Percentiles rank a stretch among this genome's conserved stretches.
Evolutionary conservation across 371 early-diverging fungal species (phyloP).

Genomic region (Zychaea mexicana): DNA sequence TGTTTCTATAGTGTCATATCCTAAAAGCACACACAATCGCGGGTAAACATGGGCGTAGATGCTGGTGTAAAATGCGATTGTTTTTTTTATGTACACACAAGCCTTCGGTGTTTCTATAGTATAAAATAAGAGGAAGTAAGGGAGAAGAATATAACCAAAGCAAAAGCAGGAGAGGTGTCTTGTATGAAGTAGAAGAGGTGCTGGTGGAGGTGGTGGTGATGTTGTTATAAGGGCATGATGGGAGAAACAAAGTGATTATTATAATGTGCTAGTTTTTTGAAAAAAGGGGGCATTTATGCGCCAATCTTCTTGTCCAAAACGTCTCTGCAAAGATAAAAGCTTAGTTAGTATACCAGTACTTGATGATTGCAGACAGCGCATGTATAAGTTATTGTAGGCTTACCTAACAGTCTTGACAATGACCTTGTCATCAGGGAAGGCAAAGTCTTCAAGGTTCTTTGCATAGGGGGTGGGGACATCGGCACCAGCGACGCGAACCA

Average conservation of each 20-base stretch:
- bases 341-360: neutral
- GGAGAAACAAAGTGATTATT: neutral
- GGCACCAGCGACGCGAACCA: conserved; percentile 95
- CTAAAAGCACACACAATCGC: too few species aligned
- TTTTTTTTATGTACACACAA: conserved; percentile 10
- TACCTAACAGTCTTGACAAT: conserved; percentile 75
- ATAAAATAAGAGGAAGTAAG: neutral
- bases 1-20: too few species aligned
- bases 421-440: conserved; percentile 89
- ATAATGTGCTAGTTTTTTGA: neutral
- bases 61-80: neutral
- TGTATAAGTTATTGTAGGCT: neutral
- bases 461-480: conserved; percentile 99
- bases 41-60: too few species aligned
- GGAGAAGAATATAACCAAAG: neutral
- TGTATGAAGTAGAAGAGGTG: neutral
- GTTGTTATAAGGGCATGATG: neutral
- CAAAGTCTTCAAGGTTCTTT: conserved; percentile 88
- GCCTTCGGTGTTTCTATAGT: neutral
- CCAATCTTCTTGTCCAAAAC: conserved; percentile 24
- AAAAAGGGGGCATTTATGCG: conserved; percentile 11
- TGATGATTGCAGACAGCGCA: neutral
- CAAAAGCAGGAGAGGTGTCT: neutral
- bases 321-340: conserved; percentile 1
- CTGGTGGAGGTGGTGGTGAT: neutral